Conservation (phyloP, 2,329 filamentous ascomycete genomes). For the Aspergillus transmontanensis region DNA sequence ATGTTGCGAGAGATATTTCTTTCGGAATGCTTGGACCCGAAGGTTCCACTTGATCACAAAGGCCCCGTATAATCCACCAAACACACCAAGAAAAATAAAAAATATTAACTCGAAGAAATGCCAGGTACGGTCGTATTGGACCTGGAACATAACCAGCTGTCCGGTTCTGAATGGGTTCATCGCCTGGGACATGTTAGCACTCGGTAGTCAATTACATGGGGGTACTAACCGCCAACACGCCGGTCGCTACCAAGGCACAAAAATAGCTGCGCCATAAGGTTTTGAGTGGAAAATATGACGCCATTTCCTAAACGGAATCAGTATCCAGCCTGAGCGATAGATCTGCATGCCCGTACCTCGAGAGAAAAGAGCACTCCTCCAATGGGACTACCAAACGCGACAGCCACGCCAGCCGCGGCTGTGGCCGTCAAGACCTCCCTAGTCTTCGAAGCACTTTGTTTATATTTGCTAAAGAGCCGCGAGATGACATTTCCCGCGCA, state of each 20-base stretch:
- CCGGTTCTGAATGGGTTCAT: conserved; percentile 98
- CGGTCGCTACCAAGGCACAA: conserved; percentile 91
- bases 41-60: conserved; percentile 99
- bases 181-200: conserved; percentile 49
- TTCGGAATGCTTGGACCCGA: conserved; percentile 85
- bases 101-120: conserved; percentile 97
- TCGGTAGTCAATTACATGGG: background rate
- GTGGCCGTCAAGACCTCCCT: conserved; percentile 93
- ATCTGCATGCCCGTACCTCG: conserved; percentile 54
- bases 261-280: conserved; percentile 99
- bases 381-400: conserved; percentile 96
- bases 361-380: conserved; percentile 95
- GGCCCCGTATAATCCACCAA: conserved; percentile 92
- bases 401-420: conserved; percentile 90
- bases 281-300: conserved; percentile 92
- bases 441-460: conserved; percentile 87
- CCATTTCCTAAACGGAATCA: conserved; percentile 70
- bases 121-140: conserved; percentile 93
- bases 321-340: conserved; percentile 1
- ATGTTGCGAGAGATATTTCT: conserved; percentile 84
- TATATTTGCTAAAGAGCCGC: conserved; percentile 88
- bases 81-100: conserved; percentile 86
- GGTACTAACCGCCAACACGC: conserved; percentile 70
- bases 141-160: conserved; percentile 98
- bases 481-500: conserved; percentile 97